Base-by-base conservation (phyloP, 331 rosid species). In the Pyrus hybrid region DNA sequence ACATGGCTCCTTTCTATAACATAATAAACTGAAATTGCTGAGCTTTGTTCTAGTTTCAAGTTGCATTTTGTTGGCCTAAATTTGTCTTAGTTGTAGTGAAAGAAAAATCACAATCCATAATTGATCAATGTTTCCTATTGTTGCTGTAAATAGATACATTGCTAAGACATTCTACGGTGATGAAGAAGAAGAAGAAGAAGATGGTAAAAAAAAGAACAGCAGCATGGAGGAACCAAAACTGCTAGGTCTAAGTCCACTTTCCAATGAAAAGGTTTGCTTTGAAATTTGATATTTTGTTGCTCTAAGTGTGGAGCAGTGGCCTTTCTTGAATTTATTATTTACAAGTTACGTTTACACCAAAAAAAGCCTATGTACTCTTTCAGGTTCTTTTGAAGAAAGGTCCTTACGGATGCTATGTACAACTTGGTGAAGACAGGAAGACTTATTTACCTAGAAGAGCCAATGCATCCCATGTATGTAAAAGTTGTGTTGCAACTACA, bases 381-480 rank as follows among this genome's bases (percentile, higher is more conserved):
- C 88, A 95, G 99, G 78, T 95, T 87, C 87, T 92, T 81, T 81
- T 95, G 82, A 95, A 95, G 87, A 76, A 60, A 32, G 99, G 99
- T 71, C 97, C 99, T 53, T 92, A 86, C 68, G 99, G 99, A 72
- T 82, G 71, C 58, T 95, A 95, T 79, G 90, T 95, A 73, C 99
- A 95, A 81, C 97, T 90, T 35, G 97, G 99, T 67, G 97, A 92
- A 83, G 99, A 95, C 83, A 86, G 83, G 85, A 95, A 89, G 80
- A 93, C 89, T 58, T 82, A 76, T 79, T 12, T 70, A 47, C 99
- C 99, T 32, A 89, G 86, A 86, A 86, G 99, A 86, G 83, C 91
- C 57, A 88, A 96, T 54, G 81, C 78, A 68, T 88, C 96, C 77
- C 93, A 88, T 82, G 99, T 95, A 95, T 71, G 95, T 76, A 54